A percentile compares a stretch with the other conserved stretches of the same genome.
Evolutionary conservation across 2,329 filamentous ascomycete genomes (phyloP).

Genomic region (Alternaria triticina): DNA sequence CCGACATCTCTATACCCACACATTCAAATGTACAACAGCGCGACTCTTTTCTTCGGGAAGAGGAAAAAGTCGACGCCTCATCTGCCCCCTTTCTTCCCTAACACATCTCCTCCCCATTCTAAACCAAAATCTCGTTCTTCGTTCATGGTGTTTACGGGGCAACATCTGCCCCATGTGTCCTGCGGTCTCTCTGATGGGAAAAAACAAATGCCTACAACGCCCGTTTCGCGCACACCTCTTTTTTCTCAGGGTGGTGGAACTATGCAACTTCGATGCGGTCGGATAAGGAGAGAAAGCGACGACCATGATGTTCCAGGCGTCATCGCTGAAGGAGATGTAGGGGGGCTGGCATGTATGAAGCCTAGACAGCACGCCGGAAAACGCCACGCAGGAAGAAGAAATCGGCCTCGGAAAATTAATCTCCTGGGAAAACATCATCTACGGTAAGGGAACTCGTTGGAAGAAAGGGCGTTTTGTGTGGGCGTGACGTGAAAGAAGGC

Average conservation of each 20-base stretch:
- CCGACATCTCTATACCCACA: not conserved
- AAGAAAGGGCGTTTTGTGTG: not conserved
- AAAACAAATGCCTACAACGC: constrained; percentile 2
- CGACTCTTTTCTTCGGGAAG: not conserved
- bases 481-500: not conserved
- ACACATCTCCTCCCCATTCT: not conserved
- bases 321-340: not conserved
- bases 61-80: not conserved
- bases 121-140: not conserved
- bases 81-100: not conserved
- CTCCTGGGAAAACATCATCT: not conserved
- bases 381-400: constrained; percentile 6
- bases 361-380: not conserved
- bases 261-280: constrained; percentile 9
- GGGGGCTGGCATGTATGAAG: not conserved
- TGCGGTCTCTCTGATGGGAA: not conserved
- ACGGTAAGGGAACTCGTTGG: constrained; percentile 10
- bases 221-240: constrained; percentile 3
- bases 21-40: not conserved
- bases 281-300: not conserved
- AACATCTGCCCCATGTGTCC: not conserved
- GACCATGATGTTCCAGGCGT: not conserved
- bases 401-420: not conserved
- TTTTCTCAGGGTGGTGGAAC: not conserved
- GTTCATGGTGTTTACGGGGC: not conserved